Conservation (phyloP, 163 green algal species). For the Prototheca cutis region DNA sequence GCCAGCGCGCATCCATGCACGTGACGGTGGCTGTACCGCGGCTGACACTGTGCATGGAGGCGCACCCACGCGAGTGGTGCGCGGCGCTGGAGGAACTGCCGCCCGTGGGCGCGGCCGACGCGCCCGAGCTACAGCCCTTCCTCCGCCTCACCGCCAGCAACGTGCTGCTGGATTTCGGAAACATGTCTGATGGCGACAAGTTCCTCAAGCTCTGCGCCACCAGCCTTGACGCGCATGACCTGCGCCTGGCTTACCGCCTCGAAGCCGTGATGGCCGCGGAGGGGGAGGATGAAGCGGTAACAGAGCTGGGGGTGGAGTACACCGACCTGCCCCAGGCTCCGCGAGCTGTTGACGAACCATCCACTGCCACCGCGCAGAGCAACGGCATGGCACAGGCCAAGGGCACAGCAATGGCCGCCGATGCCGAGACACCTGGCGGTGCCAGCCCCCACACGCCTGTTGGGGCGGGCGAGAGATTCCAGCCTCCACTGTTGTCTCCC, state of each 20-base stretch:
- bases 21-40: constrained; percentile 38
- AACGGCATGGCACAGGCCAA: too few species aligned
- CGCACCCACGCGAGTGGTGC: constrained; percentile 27
- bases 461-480: too few species aligned
- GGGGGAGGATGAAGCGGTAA: not conserved
- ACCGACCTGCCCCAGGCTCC: too few species aligned
- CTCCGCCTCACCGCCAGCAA: constrained; percentile 9
- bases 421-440: too few species aligned
- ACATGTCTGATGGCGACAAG: constrained; percentile 16
- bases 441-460: too few species aligned
- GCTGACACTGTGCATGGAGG: constrained; percentile 26
- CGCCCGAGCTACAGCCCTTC: constrained; percentile 21
- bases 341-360: too few species aligned
- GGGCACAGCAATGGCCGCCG: too few species aligned
- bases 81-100: not conserved
- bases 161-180: constrained; percentile 34
- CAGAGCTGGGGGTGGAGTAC: too few species aligned
- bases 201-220: constrained; percentile 30
- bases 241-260: constrained; percentile 32
- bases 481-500: too few species aligned
- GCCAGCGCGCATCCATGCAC: constrained; percentile 30
- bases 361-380: too few species aligned
- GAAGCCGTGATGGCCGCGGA: constrained; percentile 8
- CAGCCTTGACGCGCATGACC: constrained; percentile 28
- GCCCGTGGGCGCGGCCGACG: constrained; percentile 2